phyloP scores from a whole-genome alignment of 305 asterid genomes.

The Solanum hybrid region DNA sequence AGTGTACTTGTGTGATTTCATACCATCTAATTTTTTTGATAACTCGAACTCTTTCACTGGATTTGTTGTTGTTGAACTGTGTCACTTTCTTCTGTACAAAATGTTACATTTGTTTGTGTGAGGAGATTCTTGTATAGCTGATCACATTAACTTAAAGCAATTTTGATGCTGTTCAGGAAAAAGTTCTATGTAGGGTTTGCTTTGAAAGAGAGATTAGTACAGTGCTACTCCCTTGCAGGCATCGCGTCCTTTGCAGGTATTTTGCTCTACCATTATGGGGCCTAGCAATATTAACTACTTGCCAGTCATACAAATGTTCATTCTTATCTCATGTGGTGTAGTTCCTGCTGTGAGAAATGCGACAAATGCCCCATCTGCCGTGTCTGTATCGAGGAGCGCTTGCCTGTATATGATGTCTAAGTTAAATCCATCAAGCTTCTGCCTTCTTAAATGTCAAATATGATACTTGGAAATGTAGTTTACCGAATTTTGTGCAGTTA shows the following conservation, averaged over 20 bases:
- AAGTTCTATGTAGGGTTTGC: slow-evolving; percentile 87
- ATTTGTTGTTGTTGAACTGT: not conserved
- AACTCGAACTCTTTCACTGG: not conserved
- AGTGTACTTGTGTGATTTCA: not conserved
- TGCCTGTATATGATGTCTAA: slow-evolving; percentile 98
- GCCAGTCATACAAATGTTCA: not conserved
- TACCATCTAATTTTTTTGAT: not conserved
- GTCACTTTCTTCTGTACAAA: not conserved
- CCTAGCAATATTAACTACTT: not conserved
- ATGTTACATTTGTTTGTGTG: not conserved
- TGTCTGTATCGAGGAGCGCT: slow-evolving; percentile 49
- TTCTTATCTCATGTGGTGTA: slow-evolving; percentile 23
- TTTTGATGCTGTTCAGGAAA: slow-evolving; percentile 50
- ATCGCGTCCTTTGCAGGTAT: slow-evolving; percentile 94
- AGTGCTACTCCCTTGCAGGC: slow-evolving; percentile 96
- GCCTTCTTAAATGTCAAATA: not conserved
- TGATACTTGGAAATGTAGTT: slow-evolving; percentile 8
- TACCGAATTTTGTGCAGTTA: slow-evolving; percentile 9
- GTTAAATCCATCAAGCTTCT: not conserved
- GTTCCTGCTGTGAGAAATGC: slow-evolving; percentile 77
- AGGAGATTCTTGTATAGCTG: not conserved
- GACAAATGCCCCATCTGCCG: slow-evolving; percentile 94
- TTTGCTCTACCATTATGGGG: not conserved
- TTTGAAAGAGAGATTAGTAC: slow-evolving; percentile 85
- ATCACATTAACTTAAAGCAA: not conserved